These are phyloP conservation scores for Ambrosia hybrid DNA, from an alignment of 140 eudicot species.

Conservation along the genomic window DNA sequence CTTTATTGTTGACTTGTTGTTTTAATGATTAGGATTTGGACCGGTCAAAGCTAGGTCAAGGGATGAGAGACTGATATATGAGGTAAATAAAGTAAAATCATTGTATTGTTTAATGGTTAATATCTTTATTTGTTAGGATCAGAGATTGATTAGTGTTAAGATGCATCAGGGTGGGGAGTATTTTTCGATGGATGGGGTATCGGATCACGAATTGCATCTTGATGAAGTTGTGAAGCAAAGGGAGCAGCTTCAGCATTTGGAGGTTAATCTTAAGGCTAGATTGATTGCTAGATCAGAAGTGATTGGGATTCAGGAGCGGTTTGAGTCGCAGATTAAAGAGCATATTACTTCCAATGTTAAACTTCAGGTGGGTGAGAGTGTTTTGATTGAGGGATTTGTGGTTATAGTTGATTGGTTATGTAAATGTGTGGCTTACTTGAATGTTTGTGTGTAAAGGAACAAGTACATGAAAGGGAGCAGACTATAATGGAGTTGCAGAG, in stretches of 20 bases:
- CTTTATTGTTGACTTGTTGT: too few relatives aligned
- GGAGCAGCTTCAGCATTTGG: slow-evolving; percentile 65
- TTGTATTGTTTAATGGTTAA: too few relatives aligned
- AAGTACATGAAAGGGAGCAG: slow-evolving; percentile 67
- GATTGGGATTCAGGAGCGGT: slow-evolving; percentile 49
- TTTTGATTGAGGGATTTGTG: neutral
- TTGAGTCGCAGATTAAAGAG: slow-evolving; percentile 64
- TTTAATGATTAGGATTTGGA: slow-evolving; percentile 5
- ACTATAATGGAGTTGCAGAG: slow-evolving; percentile 58
- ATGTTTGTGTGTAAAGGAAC: slow-evolving; percentile 44
- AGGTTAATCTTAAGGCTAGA: slow-evolving; percentile 64
- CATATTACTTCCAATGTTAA: slow-evolving; percentile 49
- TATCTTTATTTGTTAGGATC: too few relatives aligned
- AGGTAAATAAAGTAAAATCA: neutral
- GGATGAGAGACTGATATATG: slow-evolving; percentile 18
- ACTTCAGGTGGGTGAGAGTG: slow-evolving; percentile 23
- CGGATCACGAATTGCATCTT: slow-evolving; percentile 49
- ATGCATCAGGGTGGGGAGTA: slow-evolving; percentile 46
- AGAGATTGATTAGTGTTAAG: neutral
- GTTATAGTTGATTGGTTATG: neutral
- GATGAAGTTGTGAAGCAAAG: slow-evolving; percentile 56
- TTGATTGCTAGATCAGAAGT: slow-evolving; percentile 56
- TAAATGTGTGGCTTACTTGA: neutral
- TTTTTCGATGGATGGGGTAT: slow-evolving; percentile 47
- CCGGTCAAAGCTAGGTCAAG: slow-evolving; percentile 22